Conservation (phyloP, 2,329 filamentous ascomycete species). For the Colletotrichum sp. region DNA sequence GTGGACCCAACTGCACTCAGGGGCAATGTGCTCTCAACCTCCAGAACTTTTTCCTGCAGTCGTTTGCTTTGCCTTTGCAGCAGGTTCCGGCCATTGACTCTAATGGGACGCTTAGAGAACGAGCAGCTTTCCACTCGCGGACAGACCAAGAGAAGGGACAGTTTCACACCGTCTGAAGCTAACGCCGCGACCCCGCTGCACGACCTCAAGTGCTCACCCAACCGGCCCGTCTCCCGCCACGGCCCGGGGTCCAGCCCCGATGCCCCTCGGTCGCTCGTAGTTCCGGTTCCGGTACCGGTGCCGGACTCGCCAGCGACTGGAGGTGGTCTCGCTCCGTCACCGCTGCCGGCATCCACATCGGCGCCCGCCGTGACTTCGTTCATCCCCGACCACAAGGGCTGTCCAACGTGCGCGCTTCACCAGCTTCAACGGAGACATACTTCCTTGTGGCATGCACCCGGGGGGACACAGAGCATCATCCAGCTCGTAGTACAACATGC, state of each 20-base stretch:
- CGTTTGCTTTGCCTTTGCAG: not conserved
- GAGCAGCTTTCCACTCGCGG: not conserved
- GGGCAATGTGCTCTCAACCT: not conserved
- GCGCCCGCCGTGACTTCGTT: not conserved
- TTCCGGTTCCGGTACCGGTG: not conserved
- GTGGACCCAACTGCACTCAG: not conserved
- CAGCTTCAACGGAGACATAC: not conserved
- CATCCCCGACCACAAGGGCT: not conserved
- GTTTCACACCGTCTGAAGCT: not conserved
- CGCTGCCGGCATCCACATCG: not conserved
- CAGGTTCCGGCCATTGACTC: not conserved
- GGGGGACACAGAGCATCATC: not conserved
- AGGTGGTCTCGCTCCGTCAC: not conserved
- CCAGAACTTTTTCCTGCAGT: not conserved
- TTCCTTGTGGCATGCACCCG: not conserved
- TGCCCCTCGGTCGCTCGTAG: not conserved
- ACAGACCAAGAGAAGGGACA: not conserved
- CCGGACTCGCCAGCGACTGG: not conserved
- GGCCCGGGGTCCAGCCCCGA: not conserved
- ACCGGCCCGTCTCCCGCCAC: not conserved
- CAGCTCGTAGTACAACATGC: not conserved
- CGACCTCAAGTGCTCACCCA: not conserved
- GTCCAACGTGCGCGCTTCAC: not conserved
- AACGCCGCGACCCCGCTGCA: not conserved
- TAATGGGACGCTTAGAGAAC: not conserved